Evolutionary conservation across 805 yeast genomes (phyloP).

Genomic region (Kockiozyma suomiensis): DNA sequence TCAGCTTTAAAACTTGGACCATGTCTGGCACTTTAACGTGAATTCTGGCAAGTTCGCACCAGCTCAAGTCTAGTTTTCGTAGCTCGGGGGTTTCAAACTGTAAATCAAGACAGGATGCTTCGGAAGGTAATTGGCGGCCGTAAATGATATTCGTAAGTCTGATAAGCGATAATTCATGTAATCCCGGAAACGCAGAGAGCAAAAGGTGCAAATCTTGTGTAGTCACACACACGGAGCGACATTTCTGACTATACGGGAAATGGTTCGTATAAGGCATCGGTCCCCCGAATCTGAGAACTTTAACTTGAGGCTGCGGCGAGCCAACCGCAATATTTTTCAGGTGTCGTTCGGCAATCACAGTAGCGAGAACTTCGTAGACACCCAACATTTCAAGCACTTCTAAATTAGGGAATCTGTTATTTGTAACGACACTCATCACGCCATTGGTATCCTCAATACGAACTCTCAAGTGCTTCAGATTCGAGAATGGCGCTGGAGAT

Average conservation of each 20-base stretch:
- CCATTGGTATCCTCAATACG: conserved; percentile 5
- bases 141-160: not conserved
- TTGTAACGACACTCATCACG: not conserved
- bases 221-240: conserved; percentile 1
- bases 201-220: not conserved
- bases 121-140: not conserved
- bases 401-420: not conserved
- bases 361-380: conserved; percentile 4
- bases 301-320: not conserved
- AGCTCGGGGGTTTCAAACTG: not conserved
- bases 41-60: conserved; percentile 2
- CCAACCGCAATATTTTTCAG: not conserved
- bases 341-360: conserved; percentile 3
- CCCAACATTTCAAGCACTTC: not conserved
- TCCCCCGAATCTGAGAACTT: conserved; percentile 6
- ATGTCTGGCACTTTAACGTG: not conserved
- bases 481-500: not conserved
- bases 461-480: not conserved
- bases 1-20: conserved; percentile 1
- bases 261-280: conserved; percentile 8
- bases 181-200: not conserved
- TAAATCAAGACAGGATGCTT: not conserved
- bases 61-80: conserved; percentile 2
- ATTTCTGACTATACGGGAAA: conserved; percentile 11
- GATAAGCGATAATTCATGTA: not conserved